These are phyloP conservation scores for Viridothelium virens DNA, from an alignment of 495 filamentous ascomycete species.

Conservation along the genomic window DNA sequence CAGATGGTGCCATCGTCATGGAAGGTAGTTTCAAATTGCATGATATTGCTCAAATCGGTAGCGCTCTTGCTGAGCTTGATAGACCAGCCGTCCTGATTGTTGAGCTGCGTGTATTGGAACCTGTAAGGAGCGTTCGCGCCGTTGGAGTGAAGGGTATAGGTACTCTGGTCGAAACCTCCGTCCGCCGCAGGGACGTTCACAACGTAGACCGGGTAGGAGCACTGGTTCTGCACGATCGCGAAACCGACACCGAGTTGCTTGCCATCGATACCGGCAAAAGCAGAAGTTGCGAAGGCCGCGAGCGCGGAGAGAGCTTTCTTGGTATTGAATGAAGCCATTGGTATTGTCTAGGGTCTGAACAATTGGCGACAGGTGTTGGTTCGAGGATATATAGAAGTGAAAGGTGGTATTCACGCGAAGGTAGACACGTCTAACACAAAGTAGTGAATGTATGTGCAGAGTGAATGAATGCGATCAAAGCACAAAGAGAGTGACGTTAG, in stretches of 20 bases:
- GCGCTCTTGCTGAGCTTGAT: slow-evolving; percentile 26
- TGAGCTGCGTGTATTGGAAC: slow-evolving; percentile 25
- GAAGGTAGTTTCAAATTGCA: slow-evolving; percentile 30
- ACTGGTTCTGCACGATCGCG: slow-evolving; percentile 23
- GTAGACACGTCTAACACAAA: neutral
- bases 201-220: slow-evolving; percentile 26
- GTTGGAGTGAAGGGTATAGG: slow-evolving; percentile 16
- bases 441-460: neutral
- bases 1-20: slow-evolving; percentile 28
- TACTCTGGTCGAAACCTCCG: slow-evolving; percentile 13
- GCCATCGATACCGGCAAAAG: slow-evolving; percentile 13
- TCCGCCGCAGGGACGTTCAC: slow-evolving; percentile 17
- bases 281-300: neutral
- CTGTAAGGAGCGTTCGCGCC: slow-evolving; percentile 14
- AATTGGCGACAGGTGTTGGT: neutral
- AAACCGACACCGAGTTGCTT: slow-evolving; percentile 17
- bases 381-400: neutral
- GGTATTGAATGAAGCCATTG: slow-evolving; percentile 4
- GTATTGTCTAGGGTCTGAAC: neutral
- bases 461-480: slow-evolving; percentile 8
- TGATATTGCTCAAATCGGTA: slow-evolving; percentile 17
- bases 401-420: slow-evolving; percentile 1
- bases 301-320: slow-evolving; percentile 1
- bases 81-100: slow-evolving; percentile 25
- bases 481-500: slow-evolving; percentile 9